Base-by-base conservation (phyloP, 2,329 filamentous ascomycete genomes). In the Sarocladium oryzae region DNA sequence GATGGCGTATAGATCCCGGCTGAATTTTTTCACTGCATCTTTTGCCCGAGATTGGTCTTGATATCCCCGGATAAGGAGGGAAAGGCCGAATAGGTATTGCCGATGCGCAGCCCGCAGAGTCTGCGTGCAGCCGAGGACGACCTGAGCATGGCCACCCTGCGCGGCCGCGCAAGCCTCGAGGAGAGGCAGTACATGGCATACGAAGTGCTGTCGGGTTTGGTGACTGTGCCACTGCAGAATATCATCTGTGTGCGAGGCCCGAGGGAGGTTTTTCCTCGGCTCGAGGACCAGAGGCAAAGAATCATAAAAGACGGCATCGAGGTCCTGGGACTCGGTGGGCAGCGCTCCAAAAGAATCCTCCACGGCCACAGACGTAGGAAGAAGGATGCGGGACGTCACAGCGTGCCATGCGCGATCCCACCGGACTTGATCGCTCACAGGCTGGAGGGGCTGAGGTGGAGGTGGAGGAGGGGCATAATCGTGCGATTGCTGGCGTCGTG, bases 321-420 rank as follows among this genome's bases (percentile, higher is more conserved):
- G 58, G 46, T 70, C 68, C 58, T 70, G 72, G 13, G 70, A 52
- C 56, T 70, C 70, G 15, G 74, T 66, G 33, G 67, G 61, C 45
- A 77, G 61, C 20, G 71, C 65, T 26, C 76, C 77, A 58, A 79
- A 79, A 21, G 75, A 77, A 58, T 79, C 77, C 59, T 80, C 75
- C 7, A 69, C 71, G 2, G 78, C 68, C 38, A 78, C 76, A 9
- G 77, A 78, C n/a, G 72, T 64, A 8, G 80, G 78, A 20, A 85
- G 69, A 43, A 74, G 72, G 41, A 85, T 77, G 30, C 70, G 70
- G 26, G 77, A 72, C 15, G 81, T 84, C 54, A 84, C 80, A 24
- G 71, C 66, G 60, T 82, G 77, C 82, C 82, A 85, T 53, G 81
- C 79, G 55, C 76, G 69, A 60, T 84, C 79, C 72, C 76, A 83